Conservation (phyloP, 2,329 filamentous ascomycete genomes). For the Tolypocladium inflatum region DNA sequence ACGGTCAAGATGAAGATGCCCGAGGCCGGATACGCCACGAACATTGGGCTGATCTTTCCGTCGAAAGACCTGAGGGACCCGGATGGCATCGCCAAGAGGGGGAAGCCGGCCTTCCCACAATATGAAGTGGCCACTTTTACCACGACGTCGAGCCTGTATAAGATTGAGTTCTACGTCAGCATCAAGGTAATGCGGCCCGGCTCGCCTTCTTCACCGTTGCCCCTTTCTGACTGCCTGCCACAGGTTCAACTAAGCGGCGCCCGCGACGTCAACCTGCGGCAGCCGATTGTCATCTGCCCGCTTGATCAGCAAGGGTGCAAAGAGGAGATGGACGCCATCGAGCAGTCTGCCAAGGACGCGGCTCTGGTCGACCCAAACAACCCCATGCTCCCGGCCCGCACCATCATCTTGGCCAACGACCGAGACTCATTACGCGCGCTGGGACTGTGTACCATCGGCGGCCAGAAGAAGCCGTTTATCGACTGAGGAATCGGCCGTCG, state of each 20-base stretch:
- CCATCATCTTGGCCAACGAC: conserved; percentile 73
- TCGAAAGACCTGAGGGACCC: conserved; percentile 78
- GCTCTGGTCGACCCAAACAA: conserved; percentile 79
- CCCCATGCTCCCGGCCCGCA: conserved; percentile 80
- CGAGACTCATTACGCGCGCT: conserved; percentile 51
- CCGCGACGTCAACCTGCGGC: conserved; percentile 77
- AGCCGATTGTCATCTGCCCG: conserved; percentile 92
- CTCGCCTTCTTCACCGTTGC: neutral
- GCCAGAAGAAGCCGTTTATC: conserved; percentile 56
- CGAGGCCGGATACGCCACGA: conserved; percentile 86
- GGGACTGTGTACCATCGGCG: conserved; percentile 53
- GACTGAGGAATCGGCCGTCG: conserved; percentile 32
- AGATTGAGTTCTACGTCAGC: conserved; percentile 93
- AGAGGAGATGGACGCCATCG: conserved; percentile 97
- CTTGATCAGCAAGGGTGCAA: conserved; percentile 93
- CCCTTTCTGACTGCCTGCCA: conserved; percentile 7
- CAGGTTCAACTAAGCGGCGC: conserved; percentile 84
- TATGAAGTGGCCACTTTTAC: conserved; percentile 89
- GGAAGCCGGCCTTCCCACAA: conserved; percentile 78
- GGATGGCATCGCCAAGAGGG: conserved; percentile 78
- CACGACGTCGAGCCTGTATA: conserved; percentile 88
- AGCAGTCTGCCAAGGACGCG: conserved; percentile 89
- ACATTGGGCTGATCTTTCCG: conserved; percentile 83
- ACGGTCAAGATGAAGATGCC: conserved; percentile 75
- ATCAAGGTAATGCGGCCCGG: conserved; percentile 60